phyloP scores from a whole-genome alignment of 345 rosid genomes.

The Eutrema yunnanense region DNA sequence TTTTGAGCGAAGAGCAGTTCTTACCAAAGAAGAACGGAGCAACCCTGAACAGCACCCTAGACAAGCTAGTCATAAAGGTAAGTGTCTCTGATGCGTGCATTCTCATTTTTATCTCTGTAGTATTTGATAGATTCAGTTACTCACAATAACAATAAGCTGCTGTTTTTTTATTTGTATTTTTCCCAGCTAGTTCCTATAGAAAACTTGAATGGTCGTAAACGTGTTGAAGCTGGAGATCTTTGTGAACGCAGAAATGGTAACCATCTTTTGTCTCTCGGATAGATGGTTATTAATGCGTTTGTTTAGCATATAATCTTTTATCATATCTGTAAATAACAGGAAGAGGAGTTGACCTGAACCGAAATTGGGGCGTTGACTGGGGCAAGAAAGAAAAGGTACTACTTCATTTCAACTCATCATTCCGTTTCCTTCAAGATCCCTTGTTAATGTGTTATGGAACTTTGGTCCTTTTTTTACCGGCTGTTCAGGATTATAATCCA shows the following conservation, averaged over 20 bases:
- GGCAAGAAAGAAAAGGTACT: constrained; percentile 94
- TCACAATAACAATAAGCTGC: not conserved
- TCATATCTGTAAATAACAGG: constrained; percentile 38
- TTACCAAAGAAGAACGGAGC: constrained; percentile 40
- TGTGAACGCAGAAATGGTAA: constrained; percentile 97
- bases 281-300: not conserved
- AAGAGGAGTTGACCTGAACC: constrained; percentile 96
- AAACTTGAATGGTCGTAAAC: constrained; percentile 84
- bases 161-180: not conserved
- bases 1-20: constrained; percentile 83
- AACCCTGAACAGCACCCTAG: constrained; percentile 44
- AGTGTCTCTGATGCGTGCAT: not conserved
- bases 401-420: not conserved
- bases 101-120: not conserved
- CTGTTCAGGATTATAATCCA: constrained; percentile 85
- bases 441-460: not conserved
- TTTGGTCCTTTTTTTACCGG: not conserved
- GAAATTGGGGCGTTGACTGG: constrained; percentile 99
- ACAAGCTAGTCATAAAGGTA: constrained; percentile 82
- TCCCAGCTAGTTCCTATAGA: constrained; percentile 90
- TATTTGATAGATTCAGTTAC: not conserved
- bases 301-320: constrained; percentile 1
- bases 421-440: not conserved
- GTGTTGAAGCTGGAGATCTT: constrained; percentile 87
- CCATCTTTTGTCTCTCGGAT: not conserved